Percentiles rank a stretch among this genome's conserved stretches.
Evolutionary conservation across 2,329 filamentous ascomycete genomes (phyloP).

Genomic region (Triangularia verruculosa): DNA sequence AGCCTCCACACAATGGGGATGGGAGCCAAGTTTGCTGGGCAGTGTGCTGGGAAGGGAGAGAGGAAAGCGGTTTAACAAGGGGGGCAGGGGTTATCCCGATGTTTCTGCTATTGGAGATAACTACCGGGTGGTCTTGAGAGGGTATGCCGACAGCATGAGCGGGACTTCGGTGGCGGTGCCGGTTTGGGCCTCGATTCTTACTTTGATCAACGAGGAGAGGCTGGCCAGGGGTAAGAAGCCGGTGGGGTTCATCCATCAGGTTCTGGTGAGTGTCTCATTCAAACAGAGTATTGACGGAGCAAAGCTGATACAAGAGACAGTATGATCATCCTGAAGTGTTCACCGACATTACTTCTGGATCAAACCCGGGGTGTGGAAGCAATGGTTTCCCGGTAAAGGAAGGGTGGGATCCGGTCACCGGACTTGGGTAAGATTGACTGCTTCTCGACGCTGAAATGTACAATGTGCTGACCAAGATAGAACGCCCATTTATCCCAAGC

Average conservation of each 20-base stretch:
- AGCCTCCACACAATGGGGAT: neutral
- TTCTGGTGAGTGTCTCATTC: constrained; percentile 37
- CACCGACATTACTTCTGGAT: constrained; percentile 36
- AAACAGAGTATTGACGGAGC: neutral
- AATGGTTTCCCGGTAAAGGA: constrained; percentile 42
- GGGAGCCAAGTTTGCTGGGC: neutral
- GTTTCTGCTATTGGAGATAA: constrained; percentile 44
- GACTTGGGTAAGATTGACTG: constrained; percentile 31
- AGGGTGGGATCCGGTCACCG: constrained; percentile 41
- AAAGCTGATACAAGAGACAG: constrained; percentile 9
- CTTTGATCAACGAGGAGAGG: constrained; percentile 49
- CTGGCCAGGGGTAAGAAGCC: constrained; percentile 42
- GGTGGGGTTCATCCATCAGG: constrained; percentile 52
- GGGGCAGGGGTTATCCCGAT: constrained; percentile 49
- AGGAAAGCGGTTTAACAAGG: constrained; percentile 38
- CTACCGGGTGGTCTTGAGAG: constrained; percentile 35
- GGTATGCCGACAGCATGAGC: constrained; percentile 38
- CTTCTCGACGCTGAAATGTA: neutral
- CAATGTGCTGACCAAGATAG: constrained; percentile 13
- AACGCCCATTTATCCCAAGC: constrained; percentile 29
- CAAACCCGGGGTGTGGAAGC: constrained; percentile 37
- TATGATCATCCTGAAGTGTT: constrained; percentile 31
- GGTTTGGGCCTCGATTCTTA: constrained; percentile 47
- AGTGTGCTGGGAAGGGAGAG: neutral
- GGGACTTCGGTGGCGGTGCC: constrained; percentile 52